Base-by-base conservation (phyloP, 352 stramenopile species). In the Globisporangium canariense region DNA sequence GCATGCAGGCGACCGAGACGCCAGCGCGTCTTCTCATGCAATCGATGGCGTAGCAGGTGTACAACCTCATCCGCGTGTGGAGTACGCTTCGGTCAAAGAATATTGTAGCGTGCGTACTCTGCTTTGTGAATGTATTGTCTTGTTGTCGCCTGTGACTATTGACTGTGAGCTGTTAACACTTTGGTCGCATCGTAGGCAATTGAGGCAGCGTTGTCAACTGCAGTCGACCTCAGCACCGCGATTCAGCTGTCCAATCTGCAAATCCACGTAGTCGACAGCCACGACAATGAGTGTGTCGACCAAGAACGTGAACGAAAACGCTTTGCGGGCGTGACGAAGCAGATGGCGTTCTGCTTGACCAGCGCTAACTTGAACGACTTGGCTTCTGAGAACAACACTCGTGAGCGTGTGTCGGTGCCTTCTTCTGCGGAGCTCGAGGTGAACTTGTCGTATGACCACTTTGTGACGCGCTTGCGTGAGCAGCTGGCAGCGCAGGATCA, bases 401-500 rank as follows among this genome's bases (percentile, higher is more conserved):
- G 30, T 9, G 13, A 49, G 30, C 16, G 58, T 32, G 64, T 65
- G 58, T 16, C 22, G 18, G 49, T 58, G 13, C 22, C 36, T 41
- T 36, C 28, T 18, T 22, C 25, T 22, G 45, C 36, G 3, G 45
- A 55, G 13, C n/a, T 38, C 4, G 69, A 69, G 5, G 43, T 8
- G n/a, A 66, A 65, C 14, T 9, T 73, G 34, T 45, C 67, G 36
- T 61, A 53, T 16, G 47, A 52, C 5, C 60, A 61, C n/a, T 67
- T 79, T 32, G 20, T 64, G 32, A 34, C 52, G 14, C 64, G 64
- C 1, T 30, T 81, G 32, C 47, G 41, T 4, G 50, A 65, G 14
- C 65, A 79, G 34, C 34, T 78, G 16, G 11, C 55, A 20, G 58
- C 64, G 8, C 76, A 62, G 40, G 74, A 81, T 28, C 71, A 81